Percentiles rank a stretch among this genome's conserved stretches.
These are phyloP conservation scores for Urtica urens DNA, from an alignment of 306 rosid genomes.

Conservation along the genomic window DNA sequence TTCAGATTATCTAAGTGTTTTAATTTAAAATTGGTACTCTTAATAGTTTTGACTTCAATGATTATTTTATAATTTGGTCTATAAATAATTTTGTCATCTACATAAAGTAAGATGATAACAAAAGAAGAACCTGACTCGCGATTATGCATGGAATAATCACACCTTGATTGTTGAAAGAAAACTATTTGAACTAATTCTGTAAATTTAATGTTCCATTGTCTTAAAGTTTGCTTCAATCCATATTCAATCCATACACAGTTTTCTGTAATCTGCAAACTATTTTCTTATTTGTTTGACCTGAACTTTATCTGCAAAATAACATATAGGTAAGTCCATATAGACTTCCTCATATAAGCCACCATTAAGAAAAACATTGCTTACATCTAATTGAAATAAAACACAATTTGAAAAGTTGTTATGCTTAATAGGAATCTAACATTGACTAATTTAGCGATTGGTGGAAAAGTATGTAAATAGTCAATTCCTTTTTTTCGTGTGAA, in stretches of 20 bases:
- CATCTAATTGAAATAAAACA: background rate
- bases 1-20: background rate
- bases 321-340: background rate
- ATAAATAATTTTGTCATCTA: background rate
- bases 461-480: background rate
- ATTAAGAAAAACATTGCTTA: too few relatives aligned
- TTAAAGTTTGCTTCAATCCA: background rate
- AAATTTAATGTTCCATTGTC: background rate
- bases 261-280: background rate
- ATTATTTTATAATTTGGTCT: background rate
- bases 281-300: too few relatives aligned
- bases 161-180: background rate
- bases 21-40: background rate
- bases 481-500: background rate
- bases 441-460: background rate
- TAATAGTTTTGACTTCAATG: background rate
- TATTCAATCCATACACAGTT: background rate
- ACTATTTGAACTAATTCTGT: background rate
- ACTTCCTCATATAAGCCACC: too few relatives aligned
- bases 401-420: background rate
- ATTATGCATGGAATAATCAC: background rate
- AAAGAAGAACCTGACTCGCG: background rate
- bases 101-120: background rate
- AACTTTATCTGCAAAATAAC: background rate
- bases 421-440: background rate